These are phyloP conservation scores for Penicillium lividum DNA, from an alignment of 495 filamentous ascomycete species.

Conservation along the genomic window DNA sequence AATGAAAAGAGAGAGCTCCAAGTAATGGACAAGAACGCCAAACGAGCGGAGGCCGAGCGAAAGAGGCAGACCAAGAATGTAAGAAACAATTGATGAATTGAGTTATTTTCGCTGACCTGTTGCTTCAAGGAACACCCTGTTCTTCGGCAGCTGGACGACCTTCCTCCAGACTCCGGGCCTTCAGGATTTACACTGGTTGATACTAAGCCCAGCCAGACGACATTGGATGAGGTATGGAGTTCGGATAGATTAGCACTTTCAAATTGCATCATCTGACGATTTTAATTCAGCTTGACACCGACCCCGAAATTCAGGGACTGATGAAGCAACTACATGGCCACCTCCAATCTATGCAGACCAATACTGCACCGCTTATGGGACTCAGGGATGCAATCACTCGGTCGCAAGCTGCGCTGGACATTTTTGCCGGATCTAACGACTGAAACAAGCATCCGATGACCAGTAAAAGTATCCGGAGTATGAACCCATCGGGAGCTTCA, in stretches of 20 bases:
- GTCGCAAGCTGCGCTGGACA: conserved; percentile 52
- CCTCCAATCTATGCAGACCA: conserved; percentile 58
- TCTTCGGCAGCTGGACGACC: conserved; percentile 37
- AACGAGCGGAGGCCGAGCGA: conserved; percentile 45
- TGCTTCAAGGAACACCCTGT: conserved; percentile 43
- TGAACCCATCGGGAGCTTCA: not conserved
- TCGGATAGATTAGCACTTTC: not conserved
- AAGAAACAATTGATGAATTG: conserved; percentile 5
- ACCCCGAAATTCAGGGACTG: conserved; percentile 37
- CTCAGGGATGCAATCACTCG: conserved; percentile 52
- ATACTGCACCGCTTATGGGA: conserved; percentile 52
- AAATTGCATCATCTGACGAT: not conserved
- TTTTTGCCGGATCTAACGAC: conserved; percentile 38
- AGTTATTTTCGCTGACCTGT: conserved; percentile 3
- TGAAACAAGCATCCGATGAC: conserved; percentile 24
- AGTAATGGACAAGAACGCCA: conserved; percentile 56
- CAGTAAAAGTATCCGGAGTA: not conserved
- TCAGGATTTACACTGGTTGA: conserved; percentile 32
- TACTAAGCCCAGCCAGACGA: conserved; percentile 22
- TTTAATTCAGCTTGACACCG: conserved; percentile 36
- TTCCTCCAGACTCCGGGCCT: conserved; percentile 16
- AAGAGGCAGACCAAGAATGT: conserved; percentile 51
- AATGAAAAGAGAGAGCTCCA: conserved; percentile 50
- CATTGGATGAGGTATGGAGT: conserved; percentile 36
- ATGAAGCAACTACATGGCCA: conserved; percentile 54